Evolutionary conservation across 2,329 filamentous ascomycete species (phyloP).

Genomic region (Talaromyces marneffei): DNA sequence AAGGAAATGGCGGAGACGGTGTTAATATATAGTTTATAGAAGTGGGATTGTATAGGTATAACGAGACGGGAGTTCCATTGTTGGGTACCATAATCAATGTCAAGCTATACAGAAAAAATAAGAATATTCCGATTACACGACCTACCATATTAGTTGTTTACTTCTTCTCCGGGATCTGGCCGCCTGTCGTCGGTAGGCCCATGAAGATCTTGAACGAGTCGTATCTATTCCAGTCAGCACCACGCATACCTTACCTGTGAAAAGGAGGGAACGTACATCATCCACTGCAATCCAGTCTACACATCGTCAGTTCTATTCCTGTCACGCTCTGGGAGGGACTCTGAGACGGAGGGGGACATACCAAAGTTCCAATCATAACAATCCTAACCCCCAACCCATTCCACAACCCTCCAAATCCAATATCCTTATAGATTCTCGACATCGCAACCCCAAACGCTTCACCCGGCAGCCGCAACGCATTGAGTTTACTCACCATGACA

Average conservation of each 20-base stretch:
- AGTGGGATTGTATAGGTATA: no score
- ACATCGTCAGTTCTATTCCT: neutral
- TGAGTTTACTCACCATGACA: conserved; percentile 91
- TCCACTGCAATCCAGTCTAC: conserved; percentile 78
- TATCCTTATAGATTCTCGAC: conserved; percentile 75
- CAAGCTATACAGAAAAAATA: no score
- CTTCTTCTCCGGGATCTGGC: conserved; percentile 43
- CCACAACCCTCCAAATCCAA: conserved; percentile 85
- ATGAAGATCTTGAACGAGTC: conserved; percentile 89
- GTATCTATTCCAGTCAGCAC: conserved; percentile 32
- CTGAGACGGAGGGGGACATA: conserved; percentile 12
- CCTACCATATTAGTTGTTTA: conserved; percentile 33
- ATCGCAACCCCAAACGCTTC: conserved; percentile 74
- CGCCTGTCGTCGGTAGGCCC: conserved; percentile 75
- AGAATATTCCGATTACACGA: neutral
- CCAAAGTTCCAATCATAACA: conserved; percentile 76
- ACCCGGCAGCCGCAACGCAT: conserved; percentile 67
- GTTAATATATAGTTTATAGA: no score
- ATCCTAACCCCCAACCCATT: conserved; percentile 81
- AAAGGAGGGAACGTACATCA: conserved; percentile 73
- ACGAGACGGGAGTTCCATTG: no score
- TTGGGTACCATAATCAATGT: no score
- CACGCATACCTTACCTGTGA: no score
- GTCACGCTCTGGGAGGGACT: no score
- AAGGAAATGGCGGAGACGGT: no score